Conservation (phyloP, 768 basidiomycete species). For the Cystobasidium ongulense region DNA sequence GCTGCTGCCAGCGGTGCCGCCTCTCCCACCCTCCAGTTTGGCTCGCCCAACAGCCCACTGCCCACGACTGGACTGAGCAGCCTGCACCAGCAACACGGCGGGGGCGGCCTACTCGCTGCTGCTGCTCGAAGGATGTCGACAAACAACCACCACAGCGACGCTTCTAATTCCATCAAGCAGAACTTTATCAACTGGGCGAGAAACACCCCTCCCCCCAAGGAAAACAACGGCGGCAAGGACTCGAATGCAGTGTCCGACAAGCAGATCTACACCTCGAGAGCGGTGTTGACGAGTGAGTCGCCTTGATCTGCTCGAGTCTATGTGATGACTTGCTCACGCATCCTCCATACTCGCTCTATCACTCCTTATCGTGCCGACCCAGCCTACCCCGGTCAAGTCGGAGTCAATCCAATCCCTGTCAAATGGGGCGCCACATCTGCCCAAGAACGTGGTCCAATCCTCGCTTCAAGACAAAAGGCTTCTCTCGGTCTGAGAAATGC, state of each 20-base stretch:
- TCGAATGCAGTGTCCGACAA: background rate
- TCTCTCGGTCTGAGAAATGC: slow-evolving; percentile 87
- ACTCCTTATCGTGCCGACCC: background rate
- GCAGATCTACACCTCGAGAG: slow-evolving; percentile 18
- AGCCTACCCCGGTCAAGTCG: slow-evolving; percentile 84
- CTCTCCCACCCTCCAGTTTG: background rate
- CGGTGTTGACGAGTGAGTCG: slow-evolving; percentile 18
- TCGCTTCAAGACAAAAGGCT: slow-evolving; percentile 59
- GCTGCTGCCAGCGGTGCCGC: background rate
- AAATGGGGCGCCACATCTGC: slow-evolving; percentile 70
- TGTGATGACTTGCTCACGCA: background rate
- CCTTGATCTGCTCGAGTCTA: too few relatives aligned
- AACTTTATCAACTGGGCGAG: slow-evolving; percentile 6
- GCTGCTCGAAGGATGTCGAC: background rate
- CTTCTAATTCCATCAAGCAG: background rate
- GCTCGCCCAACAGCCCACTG: background rate
- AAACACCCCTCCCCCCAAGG: slow-evolving; percentile 1
- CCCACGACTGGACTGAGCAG: background rate
- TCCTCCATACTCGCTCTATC: background rate
- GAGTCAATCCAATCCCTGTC: slow-evolving; percentile 69
- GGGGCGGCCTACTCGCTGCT: background rate
- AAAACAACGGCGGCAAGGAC: background rate
- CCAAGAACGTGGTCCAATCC: slow-evolving; percentile 66
- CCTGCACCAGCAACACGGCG: background rate
- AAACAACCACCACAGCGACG: background rate